Evolutionary conservation across 768 basidiomycete species (phyloP), one percentile per base, ranked within the genome.

Genomic region (Pleurotus cornucopiae): DNA sequence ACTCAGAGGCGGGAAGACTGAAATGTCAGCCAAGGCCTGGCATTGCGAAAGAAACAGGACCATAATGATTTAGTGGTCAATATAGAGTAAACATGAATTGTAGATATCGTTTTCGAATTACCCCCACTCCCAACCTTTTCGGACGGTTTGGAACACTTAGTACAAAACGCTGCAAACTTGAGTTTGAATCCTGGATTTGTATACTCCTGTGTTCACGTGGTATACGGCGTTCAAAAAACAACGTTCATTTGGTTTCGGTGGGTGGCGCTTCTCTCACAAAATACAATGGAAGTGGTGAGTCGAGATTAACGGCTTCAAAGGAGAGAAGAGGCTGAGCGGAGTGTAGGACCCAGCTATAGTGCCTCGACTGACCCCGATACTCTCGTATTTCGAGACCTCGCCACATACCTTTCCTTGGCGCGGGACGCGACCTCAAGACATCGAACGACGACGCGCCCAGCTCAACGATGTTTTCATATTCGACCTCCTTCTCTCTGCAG

Each of bases 401-500:
- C 65, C 71, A 13, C 69, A 71, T 43, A 63, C 68, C 48, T 89
- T 90, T 67, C 75, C 89, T 46, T 91, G 85, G 81, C 74, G 75
- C 58, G 70, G 72, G 14, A 74, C 77, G 40, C 71, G 74, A 30
- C 77, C 76, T 46, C 74, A 79, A 58, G 77, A 82, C 67, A 87
- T 91, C 53, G 79, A 83, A 61, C 70, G 76, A 43, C 80, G 88
- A 39, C 82, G 91, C 39, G 80, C 80, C 4, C 69, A 70, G 38
- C 73, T 91, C 71, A 73, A 77, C 25, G 86, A 87, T 66, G 62
- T 76, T 52, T 81, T 91, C 46, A 77, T 93, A 30, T 88, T 89
- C 59, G 89, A 92, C 66, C 79, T 87, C 18, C 77, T 93, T 4
- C 79, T 94, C 39, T 67, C 73, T 6, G 77, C 81, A 12, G 89